These are phyloP conservation scores for Gynochthodes officinalis DNA, from an alignment of 257 asterid genomes.

Conservation along the genomic window DNA sequence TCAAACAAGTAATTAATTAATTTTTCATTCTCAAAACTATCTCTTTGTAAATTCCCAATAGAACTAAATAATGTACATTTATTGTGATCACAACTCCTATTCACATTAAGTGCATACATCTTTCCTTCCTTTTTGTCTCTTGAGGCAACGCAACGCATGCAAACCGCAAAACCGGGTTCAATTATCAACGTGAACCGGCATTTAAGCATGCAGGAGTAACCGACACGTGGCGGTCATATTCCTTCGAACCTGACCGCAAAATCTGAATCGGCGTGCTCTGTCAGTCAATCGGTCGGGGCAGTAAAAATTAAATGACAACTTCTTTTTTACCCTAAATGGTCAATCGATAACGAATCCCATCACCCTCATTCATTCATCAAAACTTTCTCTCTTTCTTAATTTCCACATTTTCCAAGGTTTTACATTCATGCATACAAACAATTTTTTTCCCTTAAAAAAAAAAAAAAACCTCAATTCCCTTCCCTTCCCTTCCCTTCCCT, in stretches of 20 bases:
- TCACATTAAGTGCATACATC: not conserved
- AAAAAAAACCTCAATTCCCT: too few relatives aligned
- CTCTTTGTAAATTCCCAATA: not conserved
- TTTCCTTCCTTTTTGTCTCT: not conserved
- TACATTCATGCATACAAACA: slow-evolving; percentile 13
- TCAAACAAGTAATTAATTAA: too few relatives aligned
- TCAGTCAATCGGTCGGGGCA: slow-evolving; percentile 16
- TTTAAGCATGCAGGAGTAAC: not conserved
- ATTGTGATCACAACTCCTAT: not conserved
- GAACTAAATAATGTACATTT: not conserved
- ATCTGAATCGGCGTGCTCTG: slow-evolving; percentile 36
- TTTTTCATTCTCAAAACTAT: not conserved
- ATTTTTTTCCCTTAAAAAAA: not conserved
- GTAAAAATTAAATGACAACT: slow-evolving; percentile 14
- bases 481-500: too few relatives aligned
- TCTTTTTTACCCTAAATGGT: slow-evolving; percentile 26
- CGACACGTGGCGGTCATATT: slow-evolving; percentile 36
- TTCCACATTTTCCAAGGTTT: slow-evolving; percentile 39
- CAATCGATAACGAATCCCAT: slow-evolving; percentile 34
- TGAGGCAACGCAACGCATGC: slow-evolving; percentile 17
- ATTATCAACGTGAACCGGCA: not conserved
- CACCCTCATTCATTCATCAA: slow-evolving; percentile 13
- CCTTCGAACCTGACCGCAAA: slow-evolving; percentile 37
- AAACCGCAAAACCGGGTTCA: slow-evolving; percentile 36
- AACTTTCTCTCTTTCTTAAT: slow-evolving; percentile 10